These are phyloP conservation scores for Yamadazyma diospyri DNA, from an alignment of 1,139 yeast species.

Conservation along the genomic window DNA sequence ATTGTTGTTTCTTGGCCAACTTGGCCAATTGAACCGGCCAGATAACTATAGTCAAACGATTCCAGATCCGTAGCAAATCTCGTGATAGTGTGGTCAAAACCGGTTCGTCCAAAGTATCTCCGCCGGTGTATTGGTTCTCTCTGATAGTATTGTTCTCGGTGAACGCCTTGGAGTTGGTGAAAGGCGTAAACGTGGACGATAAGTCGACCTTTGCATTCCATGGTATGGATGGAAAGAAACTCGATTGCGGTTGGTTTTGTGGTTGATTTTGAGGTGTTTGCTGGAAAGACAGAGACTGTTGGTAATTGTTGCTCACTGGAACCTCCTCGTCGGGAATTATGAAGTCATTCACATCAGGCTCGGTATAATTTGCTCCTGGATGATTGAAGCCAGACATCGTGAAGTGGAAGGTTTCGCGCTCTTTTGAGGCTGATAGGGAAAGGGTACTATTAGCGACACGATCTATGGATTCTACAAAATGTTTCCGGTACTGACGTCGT, in stretches of 20 bases:
- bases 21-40: constrained; percentile 61
- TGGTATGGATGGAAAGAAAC: constrained; percentile 18
- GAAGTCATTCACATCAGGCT: constrained; percentile 19
- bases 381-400: not conserved
- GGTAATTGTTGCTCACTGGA: not conserved
- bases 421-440: too few species aligned
- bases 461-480: not conserved
- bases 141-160: constrained; percentile 52
- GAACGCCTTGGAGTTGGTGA: constrained; percentile 24
- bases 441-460: too few species aligned
- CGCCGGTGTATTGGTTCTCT: constrained; percentile 76
- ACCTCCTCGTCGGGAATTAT: constrained; percentile 25
- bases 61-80: constrained; percentile 65
- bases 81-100: constrained; percentile 65
- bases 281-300: not conserved
- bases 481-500: constrained; percentile 4
- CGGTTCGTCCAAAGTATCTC: constrained; percentile 84
- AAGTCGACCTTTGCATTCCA: constrained; percentile 36
- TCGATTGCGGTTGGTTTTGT: constrained; percentile 7
- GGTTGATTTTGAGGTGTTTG: constrained; percentile 4
- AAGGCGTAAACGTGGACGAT: constrained; percentile 38
- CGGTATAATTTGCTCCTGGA: constrained; percentile 1
- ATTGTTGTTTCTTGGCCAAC: constrained; percentile 45
- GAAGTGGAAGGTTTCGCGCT: not conserved
- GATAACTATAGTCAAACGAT: constrained; percentile 60